Base-by-base conservation (phyloP, 352 stramenopile species). In the Peronospora destructor region DNA sequence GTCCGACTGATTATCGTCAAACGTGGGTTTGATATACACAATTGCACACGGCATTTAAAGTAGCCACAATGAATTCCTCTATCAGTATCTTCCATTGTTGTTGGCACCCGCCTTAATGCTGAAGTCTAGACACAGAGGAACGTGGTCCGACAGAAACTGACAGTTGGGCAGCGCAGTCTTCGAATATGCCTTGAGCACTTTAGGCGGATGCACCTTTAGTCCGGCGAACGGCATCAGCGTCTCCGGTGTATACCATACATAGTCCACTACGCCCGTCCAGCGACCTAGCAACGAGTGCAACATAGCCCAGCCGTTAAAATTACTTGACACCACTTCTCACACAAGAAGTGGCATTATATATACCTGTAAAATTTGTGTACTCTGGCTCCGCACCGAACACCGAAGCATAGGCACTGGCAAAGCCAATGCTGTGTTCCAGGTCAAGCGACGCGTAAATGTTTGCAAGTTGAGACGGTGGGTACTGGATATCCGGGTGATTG, bases 281-380 rank as follows among this genome's bases (percentile, higher is more conserved):
- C 89, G 79, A 23, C 78, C 74, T 91, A 45, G 26, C 11, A 30
- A 46, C 8, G 57, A 36, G 11, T 30, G 8, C 30, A 26, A 35
- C 38, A 49, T 8, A 54, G 45, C 9, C 9, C 19, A 46, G 38
- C 16, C 5, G 36, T 57, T 49, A 46, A 44, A 41, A 6, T 6
- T 29, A 45, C 4, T 26, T 8, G 28, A 10, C 8, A 19, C 41
- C 21, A 43, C 12, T 19, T 48, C 30, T 25, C 4, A 5, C 14
- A 12, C 21, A 32, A 32, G 28, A 1, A 12, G 10, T 12, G 28
- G 10, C 28, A 6, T 12, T 9, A 6, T 26, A 17, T 5, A 32
- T 62, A 88, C 79, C 83, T 38, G 96, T 99, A 66, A 97, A 98
- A 73, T 99, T 99, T 16, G 97, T 99, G 63, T 97, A 97, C 59